phyloP scores from a whole-genome alignment of 1,284 basidiomycete genomes.

The Puccinia triticina region DNA sequence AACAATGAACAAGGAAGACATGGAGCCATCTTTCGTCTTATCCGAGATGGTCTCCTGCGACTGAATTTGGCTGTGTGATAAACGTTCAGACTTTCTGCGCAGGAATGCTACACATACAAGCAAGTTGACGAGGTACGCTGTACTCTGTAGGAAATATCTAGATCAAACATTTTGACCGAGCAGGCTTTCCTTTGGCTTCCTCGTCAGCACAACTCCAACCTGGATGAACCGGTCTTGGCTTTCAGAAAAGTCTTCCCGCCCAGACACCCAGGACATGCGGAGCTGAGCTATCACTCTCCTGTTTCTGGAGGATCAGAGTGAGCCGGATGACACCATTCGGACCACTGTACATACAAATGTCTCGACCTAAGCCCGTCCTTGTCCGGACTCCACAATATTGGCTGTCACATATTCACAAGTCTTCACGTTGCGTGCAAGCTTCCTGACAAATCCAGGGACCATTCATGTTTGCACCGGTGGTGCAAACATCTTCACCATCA shows the following conservation, averaged over 20 bases:
- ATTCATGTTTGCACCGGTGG: not conserved
- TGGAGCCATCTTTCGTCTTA: not conserved
- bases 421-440: not conserved
- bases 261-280: not conserved
- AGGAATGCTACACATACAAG: too few relatives aligned
- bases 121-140: too few relatives aligned
- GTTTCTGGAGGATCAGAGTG: not conserved
- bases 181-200: not conserved
- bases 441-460: not conserved
- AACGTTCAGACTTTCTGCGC: too few relatives aligned
- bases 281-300: not conserved
- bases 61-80: too few relatives aligned
- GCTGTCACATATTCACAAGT: not conserved
- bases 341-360: not conserved
- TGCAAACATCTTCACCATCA: not conserved
- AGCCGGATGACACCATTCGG: not conserved
- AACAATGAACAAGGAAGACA: not conserved
- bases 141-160: not conserved
- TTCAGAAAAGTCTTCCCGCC: not conserved
- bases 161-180: not conserved
- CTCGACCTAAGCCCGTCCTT: not conserved
- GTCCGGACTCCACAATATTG: not conserved
- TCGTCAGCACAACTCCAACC: not conserved
- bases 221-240: not conserved
- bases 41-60: too few relatives aligned